phyloP scores from a whole-genome alignment of 148 eudicot species.

The Hydrangea macrophylla region DNA sequence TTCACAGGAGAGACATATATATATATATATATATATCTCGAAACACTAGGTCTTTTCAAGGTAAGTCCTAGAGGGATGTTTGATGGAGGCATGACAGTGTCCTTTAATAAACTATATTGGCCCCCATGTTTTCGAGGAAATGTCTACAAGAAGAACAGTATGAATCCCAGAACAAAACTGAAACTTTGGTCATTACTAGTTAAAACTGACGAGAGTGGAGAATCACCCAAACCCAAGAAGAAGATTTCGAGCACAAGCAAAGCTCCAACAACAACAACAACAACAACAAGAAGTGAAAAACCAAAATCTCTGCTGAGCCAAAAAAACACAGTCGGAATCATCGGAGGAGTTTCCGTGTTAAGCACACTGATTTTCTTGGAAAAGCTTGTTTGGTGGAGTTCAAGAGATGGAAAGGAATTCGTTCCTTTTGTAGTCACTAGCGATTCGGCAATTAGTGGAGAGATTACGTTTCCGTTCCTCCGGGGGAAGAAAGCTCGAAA shows the following conservation, averaged over 20 bases:
- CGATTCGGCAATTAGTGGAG: slow-evolving; percentile 33
- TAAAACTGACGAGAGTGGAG: slow-evolving; percentile 18
- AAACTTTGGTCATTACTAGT: neutral
- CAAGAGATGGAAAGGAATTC: slow-evolving; percentile 28
- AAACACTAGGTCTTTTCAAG: slow-evolving; percentile 3
- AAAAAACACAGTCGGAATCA: slow-evolving; percentile 45
- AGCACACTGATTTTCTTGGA: slow-evolving; percentile 55
- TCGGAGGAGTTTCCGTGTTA: slow-evolving; percentile 52
- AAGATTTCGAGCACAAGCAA: slow-evolving; percentile 1
- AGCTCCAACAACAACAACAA: no score
- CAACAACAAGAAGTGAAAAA: slow-evolving; percentile 1
- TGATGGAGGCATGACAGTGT: slow-evolving; percentile 26
- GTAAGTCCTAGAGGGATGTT: slow-evolving; percentile 15
- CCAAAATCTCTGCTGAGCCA: slow-evolving; percentile 14
- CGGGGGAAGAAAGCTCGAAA: neutral
- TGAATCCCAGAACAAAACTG: slow-evolving; percentile 15
- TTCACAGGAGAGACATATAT: neutral
- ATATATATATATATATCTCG: neutral
- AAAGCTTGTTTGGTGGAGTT: slow-evolving; percentile 51
- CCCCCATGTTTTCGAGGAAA: slow-evolving; percentile 13
- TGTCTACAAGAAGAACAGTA: slow-evolving; percentile 20
- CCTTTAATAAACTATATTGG: slow-evolving; percentile 25
- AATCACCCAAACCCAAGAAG: slow-evolving; percentile 11
- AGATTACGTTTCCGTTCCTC: neutral
- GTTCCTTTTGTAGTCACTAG: slow-evolving; percentile 53